These are phyloP conservation scores for Candolleomyces efflorescens DNA, from an alignment of 768 basidiomycete species.

Conservation along the genomic window DNA sequence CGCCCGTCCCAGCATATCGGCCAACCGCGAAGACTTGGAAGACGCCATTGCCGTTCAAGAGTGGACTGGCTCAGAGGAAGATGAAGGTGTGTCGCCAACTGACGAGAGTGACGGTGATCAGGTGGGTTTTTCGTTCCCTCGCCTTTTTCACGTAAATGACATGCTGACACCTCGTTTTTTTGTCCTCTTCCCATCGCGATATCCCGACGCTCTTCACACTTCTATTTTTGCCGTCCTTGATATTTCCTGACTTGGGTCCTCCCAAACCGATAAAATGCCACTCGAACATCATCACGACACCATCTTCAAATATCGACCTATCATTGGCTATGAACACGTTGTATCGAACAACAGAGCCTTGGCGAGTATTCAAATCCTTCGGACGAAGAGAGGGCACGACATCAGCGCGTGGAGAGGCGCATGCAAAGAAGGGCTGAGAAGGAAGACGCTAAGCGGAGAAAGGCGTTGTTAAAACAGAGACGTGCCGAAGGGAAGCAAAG, in stretches of 20 bases:
- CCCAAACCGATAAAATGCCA: neutral
- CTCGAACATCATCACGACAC: neutral
- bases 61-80: slow-evolving; percentile 79
- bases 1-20: neutral
- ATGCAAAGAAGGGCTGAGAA: slow-evolving; percentile 43
- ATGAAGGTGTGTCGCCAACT: slow-evolving; percentile 43
- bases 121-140: slow-evolving; percentile 38
- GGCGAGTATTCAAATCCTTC: slow-evolving; percentile 91
- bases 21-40: slow-evolving; percentile 21
- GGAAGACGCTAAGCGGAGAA: slow-evolving; percentile 20
- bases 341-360: slow-evolving; percentile 52
- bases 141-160: slow-evolving; percentile 8
- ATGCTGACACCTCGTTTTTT: neutral
- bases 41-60: slow-evolving; percentile 52
- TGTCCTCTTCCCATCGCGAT: neutral
- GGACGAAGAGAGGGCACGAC: slow-evolving; percentile 80
- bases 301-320: neutral
- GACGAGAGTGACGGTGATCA: slow-evolving; percentile 51
- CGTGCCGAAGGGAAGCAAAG: too few relatives aligned
- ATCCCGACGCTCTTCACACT: neutral
- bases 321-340: neutral
- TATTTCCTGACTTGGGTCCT: neutral
- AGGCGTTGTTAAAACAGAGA: neutral
- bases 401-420: slow-evolving; percentile 59
- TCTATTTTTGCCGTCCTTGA: neutral